Base-by-base conservation (phyloP, 768 basidiomycete genomes). In the Panus rudis region DNA sequence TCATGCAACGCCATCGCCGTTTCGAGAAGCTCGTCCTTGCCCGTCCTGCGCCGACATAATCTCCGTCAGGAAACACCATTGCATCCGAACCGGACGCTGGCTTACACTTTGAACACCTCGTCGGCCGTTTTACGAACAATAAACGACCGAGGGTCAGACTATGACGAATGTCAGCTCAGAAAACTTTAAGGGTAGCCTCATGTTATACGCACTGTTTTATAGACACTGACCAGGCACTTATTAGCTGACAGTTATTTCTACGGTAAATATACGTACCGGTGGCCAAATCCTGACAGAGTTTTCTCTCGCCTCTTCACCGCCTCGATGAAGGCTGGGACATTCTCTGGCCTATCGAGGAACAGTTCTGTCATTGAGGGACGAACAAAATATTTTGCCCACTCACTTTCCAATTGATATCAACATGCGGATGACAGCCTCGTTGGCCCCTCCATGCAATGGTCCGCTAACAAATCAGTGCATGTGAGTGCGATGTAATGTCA, bases 361-460 rank as follows among this genome's bases (percentile, higher is more conserved):
- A 25, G 6, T 35, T 35, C 33, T 14, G 28, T 34, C 34, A 37
- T 33, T 5, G 19, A 16, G 10, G n/a, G 1, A 25, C 12, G 7
- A n/a, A 5, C n/a, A n/a, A 24, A 10, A n/a, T 19, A 27, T 20
- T 5, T 17, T 16, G 13, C 11, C 10, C 3, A 60, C 78, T 55
- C 53, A 86, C 78, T 78, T 79, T 54, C 89, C 91, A 49, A 94
- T 92, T 1, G 86, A 81, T 32, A 90, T 73, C 31, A 94, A 69
- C 92, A 94, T 94, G 12, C 92, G 81, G 56, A 94, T 91, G 48
- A 94, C 92, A 4, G 92, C 90, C 61, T 94, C 91, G 52, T 92
- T 92, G 3, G 91, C 92, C 40, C 91, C 90, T 51, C 89, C 84
- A 57, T 86, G 84, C 26, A 86, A 61, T 14, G 84, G 84, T 14